Evolutionary conservation across 2,329 filamentous ascomycete genomes (phyloP).

Genomic region (Neurospora sp.): DNA sequence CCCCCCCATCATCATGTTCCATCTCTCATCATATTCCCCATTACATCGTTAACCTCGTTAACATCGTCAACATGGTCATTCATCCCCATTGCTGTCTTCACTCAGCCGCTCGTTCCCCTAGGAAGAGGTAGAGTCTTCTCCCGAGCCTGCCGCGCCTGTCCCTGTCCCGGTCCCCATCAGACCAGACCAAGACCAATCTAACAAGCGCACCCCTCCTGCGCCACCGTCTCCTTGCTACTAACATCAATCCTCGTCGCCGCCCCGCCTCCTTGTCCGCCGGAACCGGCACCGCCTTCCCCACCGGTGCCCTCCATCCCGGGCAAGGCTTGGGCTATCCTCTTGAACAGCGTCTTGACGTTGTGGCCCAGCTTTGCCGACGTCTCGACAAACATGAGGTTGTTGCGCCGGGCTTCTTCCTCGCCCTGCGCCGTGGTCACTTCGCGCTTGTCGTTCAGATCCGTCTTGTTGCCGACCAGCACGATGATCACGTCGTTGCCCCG

Average conservation of each 20-base stretch:
- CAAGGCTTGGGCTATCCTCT: slow-evolving; percentile 93
- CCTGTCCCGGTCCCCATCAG: background rate
- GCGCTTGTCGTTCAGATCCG: slow-evolving; percentile 94
- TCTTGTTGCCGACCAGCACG: slow-evolving; percentile 97
- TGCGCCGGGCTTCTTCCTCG: slow-evolving; percentile 96
- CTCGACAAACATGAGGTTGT: slow-evolving; percentile 98
- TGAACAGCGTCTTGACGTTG: slow-evolving; percentile 96
- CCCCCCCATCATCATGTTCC: background rate
- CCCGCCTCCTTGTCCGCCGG: background rate
- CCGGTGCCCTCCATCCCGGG: slow-evolving; percentile 95
- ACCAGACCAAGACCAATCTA: slow-evolving; percentile 21
- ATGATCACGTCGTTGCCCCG: slow-evolving; percentile 98
- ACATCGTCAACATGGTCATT: background rate
- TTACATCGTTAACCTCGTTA: background rate
- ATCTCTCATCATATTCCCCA: background rate
- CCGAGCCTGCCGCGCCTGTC: background rate
- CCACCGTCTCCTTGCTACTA: slow-evolving; percentile 39
- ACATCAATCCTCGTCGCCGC: slow-evolving; percentile 59
- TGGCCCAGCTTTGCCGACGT: slow-evolving; percentile 96
- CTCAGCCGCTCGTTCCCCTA: background rate
- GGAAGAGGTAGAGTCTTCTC: background rate
- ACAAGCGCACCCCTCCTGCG: slow-evolving; percentile 67
- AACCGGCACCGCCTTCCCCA: background rate
- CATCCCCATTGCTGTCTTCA: background rate
- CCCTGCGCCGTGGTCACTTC: slow-evolving; percentile 95